These are phyloP conservation scores for Yamadazyma sp. DNA, from an alignment of 805 yeast genomes.

Conservation along the genomic window DNA sequence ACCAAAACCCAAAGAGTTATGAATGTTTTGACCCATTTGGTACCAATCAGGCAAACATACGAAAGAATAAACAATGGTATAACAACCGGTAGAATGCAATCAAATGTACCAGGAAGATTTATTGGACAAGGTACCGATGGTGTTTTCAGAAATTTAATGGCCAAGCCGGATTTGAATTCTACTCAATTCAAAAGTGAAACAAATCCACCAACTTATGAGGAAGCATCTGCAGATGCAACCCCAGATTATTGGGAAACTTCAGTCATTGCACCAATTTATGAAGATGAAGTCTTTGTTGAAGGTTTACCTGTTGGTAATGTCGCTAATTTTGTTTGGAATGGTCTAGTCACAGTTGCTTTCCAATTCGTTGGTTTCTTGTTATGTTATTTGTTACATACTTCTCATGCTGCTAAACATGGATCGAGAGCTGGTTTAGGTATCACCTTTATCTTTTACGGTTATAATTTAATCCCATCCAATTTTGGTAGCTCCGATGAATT, in stretches of 20 bases:
- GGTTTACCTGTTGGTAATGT: conserved; percentile 93
- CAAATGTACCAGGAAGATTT: conserved; percentile 41
- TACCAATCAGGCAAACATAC: conserved; percentile 42
- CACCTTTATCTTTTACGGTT: conserved; percentile 70
- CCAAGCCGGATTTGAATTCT: conserved; percentile 69
- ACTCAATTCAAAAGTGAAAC: conserved; percentile 40
- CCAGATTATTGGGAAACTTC: conserved; percentile 98
- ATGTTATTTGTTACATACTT: conserved; percentile 87
- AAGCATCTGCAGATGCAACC: conserved; percentile 88
- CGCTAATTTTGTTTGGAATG: conserved; percentile 88
- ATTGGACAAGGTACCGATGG: conserved; percentile 68
- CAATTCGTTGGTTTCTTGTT: conserved; percentile 90
- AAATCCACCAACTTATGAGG: conserved; percentile 86
- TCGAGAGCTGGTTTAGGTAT: conserved; percentile 88
- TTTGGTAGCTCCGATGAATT: conserved; percentile 34
- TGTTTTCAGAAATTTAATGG: conserved; percentile 86
- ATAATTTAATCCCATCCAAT: conserved; percentile 35
- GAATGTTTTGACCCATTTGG: conserved; percentile 28
- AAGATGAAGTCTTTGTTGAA: conserved; percentile 89
- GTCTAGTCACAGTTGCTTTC: conserved; percentile 83
- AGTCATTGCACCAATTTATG: conserved; percentile 71
- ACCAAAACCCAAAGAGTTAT: conserved; percentile 28
- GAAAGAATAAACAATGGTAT: conserved; percentile 41
- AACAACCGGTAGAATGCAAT: conserved; percentile 40
- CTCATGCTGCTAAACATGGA: conserved; percentile 97